phyloP scores from a whole-genome alignment of 805 yeast genomes.

The Candida oleophila region DNA sequence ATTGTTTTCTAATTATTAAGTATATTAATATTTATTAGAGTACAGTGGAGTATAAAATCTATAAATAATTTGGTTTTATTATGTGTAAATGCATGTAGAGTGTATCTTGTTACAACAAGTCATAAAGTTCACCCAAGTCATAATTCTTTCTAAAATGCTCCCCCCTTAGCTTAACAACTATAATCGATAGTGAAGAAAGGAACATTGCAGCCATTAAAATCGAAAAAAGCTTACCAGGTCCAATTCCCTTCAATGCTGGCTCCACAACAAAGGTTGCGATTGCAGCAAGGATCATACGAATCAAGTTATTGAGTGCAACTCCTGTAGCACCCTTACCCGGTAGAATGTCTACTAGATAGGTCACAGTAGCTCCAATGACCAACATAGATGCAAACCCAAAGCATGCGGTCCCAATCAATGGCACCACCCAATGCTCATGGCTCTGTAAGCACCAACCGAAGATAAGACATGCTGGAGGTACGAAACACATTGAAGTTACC shows the following conservation, averaged over 20 bases:
- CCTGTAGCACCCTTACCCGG: conserved; percentile 92
- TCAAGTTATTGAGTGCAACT: conserved; percentile 75
- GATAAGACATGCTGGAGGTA: conserved; percentile 65
- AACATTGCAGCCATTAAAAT: conserved; percentile 62
- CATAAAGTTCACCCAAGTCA: conserved; percentile 58
- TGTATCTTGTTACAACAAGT: conserved; percentile 30
- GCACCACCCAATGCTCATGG: conserved; percentile 71
- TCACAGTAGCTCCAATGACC: conserved; percentile 75
- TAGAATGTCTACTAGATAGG: conserved; percentile 78
- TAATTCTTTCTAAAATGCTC: conserved; percentile 62
- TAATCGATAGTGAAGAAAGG: conserved; percentile 39
- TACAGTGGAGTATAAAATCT: too few species aligned
- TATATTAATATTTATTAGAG: too few species aligned
- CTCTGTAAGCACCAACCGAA: conserved; percentile 81
- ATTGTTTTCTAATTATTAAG: too few species aligned
- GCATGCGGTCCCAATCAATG: conserved; percentile 76
- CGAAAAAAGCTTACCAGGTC: conserved; percentile 67
- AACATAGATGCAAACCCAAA: conserved; percentile 85
- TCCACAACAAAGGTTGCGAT: conserved; percentile 72
- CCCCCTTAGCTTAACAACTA: conserved; percentile 54
- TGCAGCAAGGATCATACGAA: conserved; percentile 74
- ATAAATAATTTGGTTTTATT: too few species aligned
- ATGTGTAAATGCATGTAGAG: not conserved
- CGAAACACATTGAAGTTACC: conserved; percentile 58
- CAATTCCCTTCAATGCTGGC: conserved; percentile 66